Percentiles rank a stretch among this genome's conserved stretches.
Conservation (phyloP, 1,284 basidiomycete genomes). For the Waitea zeae region DNA sequence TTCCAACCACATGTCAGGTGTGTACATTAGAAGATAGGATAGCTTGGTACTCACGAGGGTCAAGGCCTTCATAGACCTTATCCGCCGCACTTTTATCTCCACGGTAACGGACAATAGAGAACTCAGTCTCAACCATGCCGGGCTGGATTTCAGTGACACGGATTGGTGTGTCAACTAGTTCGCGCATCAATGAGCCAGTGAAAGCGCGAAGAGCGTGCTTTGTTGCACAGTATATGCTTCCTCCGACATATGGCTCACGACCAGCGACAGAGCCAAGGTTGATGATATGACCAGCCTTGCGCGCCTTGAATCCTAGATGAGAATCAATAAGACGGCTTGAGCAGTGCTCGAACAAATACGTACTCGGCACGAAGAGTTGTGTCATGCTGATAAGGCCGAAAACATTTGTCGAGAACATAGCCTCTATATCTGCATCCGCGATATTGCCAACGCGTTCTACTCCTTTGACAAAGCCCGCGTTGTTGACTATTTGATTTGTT, state of each 20-base stretch:
- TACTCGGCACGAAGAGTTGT: conserved; percentile 61
- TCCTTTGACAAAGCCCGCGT: conserved; percentile 78
- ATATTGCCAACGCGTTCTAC: conserved; percentile 73
- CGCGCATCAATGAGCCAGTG: conserved; percentile 66
- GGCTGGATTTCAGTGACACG: conserved; percentile 87
- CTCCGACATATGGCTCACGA: conserved; percentile 80
- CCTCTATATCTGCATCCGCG: conserved; percentile 54
- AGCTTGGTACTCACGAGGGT: conserved; percentile 47
- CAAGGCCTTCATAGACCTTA: conserved; percentile 78
- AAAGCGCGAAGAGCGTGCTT: conserved; percentile 88
- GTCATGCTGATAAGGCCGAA: conserved; percentile 76
- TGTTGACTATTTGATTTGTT: conserved; percentile 41
- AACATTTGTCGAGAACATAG: conserved; percentile 92
- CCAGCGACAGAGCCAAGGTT: conserved; percentile 92
- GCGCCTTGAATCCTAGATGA: conserved; percentile 70
- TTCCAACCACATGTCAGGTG: background rate
- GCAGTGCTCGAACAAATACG: conserved; percentile 4
- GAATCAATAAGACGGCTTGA: conserved; percentile 2
- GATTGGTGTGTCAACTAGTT: conserved; percentile 82
- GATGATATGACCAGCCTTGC: conserved; percentile 83
- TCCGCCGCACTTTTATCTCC: conserved; percentile 71
- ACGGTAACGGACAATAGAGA: conserved; percentile 77
- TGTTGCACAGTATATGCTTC: conserved; percentile 68
- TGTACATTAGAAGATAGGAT: background rate
- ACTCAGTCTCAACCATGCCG: conserved; percentile 87